These are phyloP conservation scores for Arctostaphylos glauca DNA, from an alignment of 148 eudicot species.

Conservation along the genomic window DNA sequence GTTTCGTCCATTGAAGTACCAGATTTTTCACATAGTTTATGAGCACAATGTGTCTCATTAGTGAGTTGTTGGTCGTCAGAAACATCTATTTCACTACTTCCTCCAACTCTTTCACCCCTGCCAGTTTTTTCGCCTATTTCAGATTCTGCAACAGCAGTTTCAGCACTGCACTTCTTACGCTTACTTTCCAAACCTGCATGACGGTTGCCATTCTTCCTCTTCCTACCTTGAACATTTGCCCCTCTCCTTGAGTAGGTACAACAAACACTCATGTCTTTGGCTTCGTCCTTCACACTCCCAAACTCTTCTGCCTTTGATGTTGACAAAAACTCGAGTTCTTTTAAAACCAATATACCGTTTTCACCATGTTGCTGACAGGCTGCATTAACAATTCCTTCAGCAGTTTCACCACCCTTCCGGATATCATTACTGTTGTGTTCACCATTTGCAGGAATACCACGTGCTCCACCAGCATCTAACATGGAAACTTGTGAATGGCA, in stretches of 20 bases:
- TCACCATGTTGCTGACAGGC: conserved; percentile 1
- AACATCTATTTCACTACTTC: not conserved
- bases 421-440: not conserved
- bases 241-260: conserved; percentile 10
- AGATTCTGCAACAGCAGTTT: not conserved
- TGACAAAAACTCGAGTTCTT: conserved; percentile 6
- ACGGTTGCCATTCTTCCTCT: conserved; percentile 12
- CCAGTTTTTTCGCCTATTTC: not conserved
- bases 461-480: not conserved
- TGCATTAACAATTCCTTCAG: conserved; percentile 8
- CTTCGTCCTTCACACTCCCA: conserved; percentile 21
- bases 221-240: conserved; percentile 29
- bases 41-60: not conserved
- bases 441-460: not conserved
- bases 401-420: not conserved
- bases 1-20: not conserved
- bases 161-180: not conserved
- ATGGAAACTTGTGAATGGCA: not conserved
- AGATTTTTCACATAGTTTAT: not conserved
- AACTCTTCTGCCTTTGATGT: conserved; percentile 8
- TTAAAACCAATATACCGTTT: conserved; percentile 4
- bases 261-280: not conserved
- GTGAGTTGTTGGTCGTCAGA: not conserved
- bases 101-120: conserved; percentile 8
- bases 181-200: conserved; percentile 1